phyloP scores from a whole-genome alignment of 2,329 filamentous ascomycete genomes.

The Chrysosphaeria jannelii region DNA sequence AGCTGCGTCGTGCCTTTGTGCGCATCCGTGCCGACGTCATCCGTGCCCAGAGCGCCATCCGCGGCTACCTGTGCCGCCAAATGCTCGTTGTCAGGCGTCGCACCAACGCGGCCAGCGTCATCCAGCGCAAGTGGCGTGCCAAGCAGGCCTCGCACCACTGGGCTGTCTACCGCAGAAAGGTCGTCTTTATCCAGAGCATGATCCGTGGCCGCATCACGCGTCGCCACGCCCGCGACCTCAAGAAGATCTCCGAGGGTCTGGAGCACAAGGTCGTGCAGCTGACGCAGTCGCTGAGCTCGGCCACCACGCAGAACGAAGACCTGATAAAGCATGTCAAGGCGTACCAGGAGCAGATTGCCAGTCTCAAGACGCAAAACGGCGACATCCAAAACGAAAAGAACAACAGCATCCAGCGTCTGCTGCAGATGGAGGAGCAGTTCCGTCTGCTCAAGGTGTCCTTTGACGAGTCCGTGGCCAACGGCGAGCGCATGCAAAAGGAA shows the following conservation, averaged over 20 bases:
- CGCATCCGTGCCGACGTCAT: slow-evolving; percentile 59
- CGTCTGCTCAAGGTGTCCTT: slow-evolving; percentile 66
- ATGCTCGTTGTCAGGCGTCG: slow-evolving; percentile 82
- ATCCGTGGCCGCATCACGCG: slow-evolving; percentile 70
- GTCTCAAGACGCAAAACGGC: slow-evolving; percentile 80
- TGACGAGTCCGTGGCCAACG: slow-evolving; percentile 67
- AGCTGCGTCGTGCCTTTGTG: slow-evolving; percentile 56
- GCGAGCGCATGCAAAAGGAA: slow-evolving; percentile 85
- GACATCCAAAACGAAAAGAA: slow-evolving; percentile 65
- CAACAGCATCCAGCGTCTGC: slow-evolving; percentile 77
- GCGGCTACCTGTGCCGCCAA: slow-evolving; percentile 73
- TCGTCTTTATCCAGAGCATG: slow-evolving; percentile 68
- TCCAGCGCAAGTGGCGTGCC: slow-evolving; percentile 72
- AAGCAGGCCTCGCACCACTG: slow-evolving; percentile 50
- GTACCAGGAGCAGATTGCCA: slow-evolving; percentile 87
- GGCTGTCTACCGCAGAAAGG: slow-evolving; percentile 71
- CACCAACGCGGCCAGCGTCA: slow-evolving; percentile 69
- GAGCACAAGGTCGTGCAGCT: slow-evolving; percentile 99
- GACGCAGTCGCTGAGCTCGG: slow-evolving; percentile 70
- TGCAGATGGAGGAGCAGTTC: slow-evolving; percentile 89
- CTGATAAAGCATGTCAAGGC: slow-evolving; percentile 72
- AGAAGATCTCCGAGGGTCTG: slow-evolving; percentile 97
- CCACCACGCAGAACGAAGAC: slow-evolving; percentile 85
- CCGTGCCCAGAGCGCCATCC: slow-evolving; percentile 64
- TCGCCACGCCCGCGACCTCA: slow-evolving; percentile 78